Conservation (phyloP, 257 asterid species). For the Solanum sejunctum region DNA sequence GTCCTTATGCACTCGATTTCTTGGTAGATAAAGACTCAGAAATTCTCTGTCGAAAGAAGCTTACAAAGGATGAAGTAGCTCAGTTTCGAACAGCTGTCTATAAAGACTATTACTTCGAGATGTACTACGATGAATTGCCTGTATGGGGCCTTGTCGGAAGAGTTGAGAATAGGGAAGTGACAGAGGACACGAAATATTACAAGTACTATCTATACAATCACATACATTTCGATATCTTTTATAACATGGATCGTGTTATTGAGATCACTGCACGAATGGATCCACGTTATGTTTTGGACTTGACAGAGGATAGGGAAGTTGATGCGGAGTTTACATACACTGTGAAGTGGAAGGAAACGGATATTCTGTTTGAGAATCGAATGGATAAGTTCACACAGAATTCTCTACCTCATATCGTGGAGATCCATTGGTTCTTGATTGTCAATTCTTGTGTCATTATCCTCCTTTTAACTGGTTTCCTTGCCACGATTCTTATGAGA, state of each 20-base stretch:
- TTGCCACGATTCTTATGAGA: conserved; percentile 60
- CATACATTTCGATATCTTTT: conserved; percentile 47
- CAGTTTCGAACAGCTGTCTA: conserved; percentile 52
- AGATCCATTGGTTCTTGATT: conserved; percentile 70
- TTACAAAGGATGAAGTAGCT: conserved; percentile 43
- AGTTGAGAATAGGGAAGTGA: conserved; percentile 49
- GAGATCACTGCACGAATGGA: conserved; percentile 67
- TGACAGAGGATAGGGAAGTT: conserved; percentile 48
- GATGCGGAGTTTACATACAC: conserved; percentile 54
- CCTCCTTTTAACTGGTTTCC: conserved; percentile 52
- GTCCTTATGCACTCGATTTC: conserved; percentile 66
- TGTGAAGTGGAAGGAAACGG: conserved; percentile 51
- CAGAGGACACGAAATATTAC: conserved; percentile 50
- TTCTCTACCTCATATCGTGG: conserved; percentile 45
- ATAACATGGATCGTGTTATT: conserved; percentile 58
- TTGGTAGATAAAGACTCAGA: conserved; percentile 45
- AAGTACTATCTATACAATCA: conserved; percentile 56
- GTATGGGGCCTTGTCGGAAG: conserved; percentile 73
- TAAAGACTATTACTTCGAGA: conserved; percentile 66
- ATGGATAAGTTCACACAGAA: conserved; percentile 58
- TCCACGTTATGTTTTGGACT: conserved; percentile 53
- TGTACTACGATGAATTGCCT: conserved; percentile 79
- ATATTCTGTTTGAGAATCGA: conserved; percentile 47
- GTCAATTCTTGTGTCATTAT: conserved; percentile 64
- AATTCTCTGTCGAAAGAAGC: conserved; percentile 34